These are phyloP conservation scores for Phytophthora nicotianae DNA, from an alignment of 352 stramenopile genomes.

Conservation along the genomic window DNA sequence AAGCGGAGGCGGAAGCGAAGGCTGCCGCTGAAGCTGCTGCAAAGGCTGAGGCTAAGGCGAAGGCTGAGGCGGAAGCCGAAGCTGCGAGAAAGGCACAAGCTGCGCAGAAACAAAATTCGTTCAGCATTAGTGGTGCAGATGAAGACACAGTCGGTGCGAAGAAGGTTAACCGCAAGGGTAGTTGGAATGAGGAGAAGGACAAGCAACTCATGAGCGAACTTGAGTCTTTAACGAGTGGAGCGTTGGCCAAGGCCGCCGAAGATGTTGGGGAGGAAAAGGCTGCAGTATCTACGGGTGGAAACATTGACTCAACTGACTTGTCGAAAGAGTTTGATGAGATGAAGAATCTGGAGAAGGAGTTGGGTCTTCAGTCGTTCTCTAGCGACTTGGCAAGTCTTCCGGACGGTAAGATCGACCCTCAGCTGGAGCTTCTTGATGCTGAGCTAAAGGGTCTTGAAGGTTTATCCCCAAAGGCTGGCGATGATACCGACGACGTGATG, in stretches of 20 bases:
- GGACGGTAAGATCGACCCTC: constrained; percentile 60
- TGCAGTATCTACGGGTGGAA: constrained; percentile 16
- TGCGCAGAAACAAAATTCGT: constrained; percentile 53
- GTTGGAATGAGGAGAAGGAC: constrained; percentile 87
- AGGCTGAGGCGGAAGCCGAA: constrained; percentile 38
- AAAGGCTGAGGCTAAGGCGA: constrained; percentile 41
- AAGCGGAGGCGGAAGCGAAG: constrained; percentile 55
- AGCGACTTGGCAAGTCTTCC: constrained; percentile 48
- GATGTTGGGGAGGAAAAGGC: constrained; percentile 55
- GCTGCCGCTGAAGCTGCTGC: constrained; percentile 44
- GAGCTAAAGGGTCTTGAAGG: constrained; percentile 71
- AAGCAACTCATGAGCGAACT: constrained; percentile 88
- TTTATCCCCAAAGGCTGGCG: constrained; percentile 52
- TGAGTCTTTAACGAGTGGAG: constrained; percentile 72
- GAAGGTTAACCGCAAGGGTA: constrained; percentile 65
- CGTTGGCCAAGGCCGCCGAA: constrained; percentile 51
- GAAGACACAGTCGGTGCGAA: constrained; percentile 54
- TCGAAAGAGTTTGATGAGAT: constrained; percentile 84
- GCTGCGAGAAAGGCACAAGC: constrained; percentile 38
- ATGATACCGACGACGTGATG: constrained; percentile 67
- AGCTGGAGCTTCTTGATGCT: constrained; percentile 74
- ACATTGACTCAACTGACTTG: constrained; percentile 50
- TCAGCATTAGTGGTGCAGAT: constrained; percentile 76
- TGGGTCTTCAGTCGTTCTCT: constrained; percentile 71
- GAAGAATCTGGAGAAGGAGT: constrained; percentile 82